Evolutionary conservation across 2,329 filamentous ascomycete species (phyloP), one percentile per base, ranked within the genome.

Genomic region (Coccinonectria pachysandricola): DNA sequence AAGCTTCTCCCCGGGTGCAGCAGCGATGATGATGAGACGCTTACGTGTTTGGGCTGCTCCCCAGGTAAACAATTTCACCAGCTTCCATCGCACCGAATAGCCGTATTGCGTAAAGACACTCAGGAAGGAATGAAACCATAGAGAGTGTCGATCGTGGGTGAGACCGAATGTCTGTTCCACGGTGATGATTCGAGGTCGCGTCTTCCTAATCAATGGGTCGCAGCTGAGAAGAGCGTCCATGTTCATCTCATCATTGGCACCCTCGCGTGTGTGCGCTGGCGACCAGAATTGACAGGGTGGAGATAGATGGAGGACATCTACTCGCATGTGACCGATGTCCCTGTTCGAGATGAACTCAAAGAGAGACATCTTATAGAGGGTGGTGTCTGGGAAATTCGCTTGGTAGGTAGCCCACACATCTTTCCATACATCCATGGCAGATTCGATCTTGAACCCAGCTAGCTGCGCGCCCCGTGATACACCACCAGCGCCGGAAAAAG

Each of bases 271-370:
- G 32, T 92, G 77, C 0, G 76, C 79, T 0, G 74, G 71, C 0
- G 81, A 87, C 48, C 77, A 87, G 3, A 68, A 72, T 39, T 88
- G 81, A 30, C 85, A 92, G 0, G 84, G 83, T 0, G 81, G 82
- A 0, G 79, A 85, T 0, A 86, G 53, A 37, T 92, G 84, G 0
- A 83, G 54, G 2, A 88, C 57, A 39, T 91, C 82, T 0, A 78
- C 68, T 4, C 59, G 57, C 7, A 63, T 44, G 7, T 39, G 30
- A 7, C 26, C 12, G 7, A 27, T 36, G 3, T 51, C 45, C 0
- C 53, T 38, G 0, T 36, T 32, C 1, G 42, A 43, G 15, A 74
- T 56, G 26, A 79, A 75, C 2, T 66, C 50, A 17, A 62, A 54
- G 1, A 70, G 52, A 0, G 64, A 53, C 33, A 57, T 55, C 5